These are phyloP conservation scores for Aristolochia contorta DNA, from an alignment of 164 flowering plant species.

Conservation along the genomic window DNA sequence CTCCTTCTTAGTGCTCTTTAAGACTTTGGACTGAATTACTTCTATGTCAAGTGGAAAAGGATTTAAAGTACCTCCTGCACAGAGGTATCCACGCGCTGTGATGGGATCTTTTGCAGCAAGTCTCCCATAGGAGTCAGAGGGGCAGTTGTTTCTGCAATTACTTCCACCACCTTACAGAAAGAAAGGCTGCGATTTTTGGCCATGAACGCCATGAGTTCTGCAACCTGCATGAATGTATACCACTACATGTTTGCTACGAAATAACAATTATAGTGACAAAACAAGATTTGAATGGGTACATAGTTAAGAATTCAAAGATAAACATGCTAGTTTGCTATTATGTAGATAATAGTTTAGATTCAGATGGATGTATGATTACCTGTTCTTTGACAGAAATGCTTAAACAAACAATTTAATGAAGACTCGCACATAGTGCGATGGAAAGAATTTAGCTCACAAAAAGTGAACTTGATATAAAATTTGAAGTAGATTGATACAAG, in stretches of 20 bases:
- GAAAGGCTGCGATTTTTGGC: slow-evolving; percentile 70
- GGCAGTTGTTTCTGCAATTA: slow-evolving; percentile 88
- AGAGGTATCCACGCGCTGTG: slow-evolving; percentile 32
- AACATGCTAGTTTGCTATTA: too few relatives aligned
- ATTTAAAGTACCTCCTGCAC: slow-evolving; percentile 31
- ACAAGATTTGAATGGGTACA: neutral
- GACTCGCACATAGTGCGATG: too few relatives aligned
- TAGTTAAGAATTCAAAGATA: neutral
- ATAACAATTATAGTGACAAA: neutral
- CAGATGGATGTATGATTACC: too few relatives aligned
- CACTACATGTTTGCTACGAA: neutral
- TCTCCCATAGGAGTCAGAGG: slow-evolving; percentile 71
- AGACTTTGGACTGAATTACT: neutral
- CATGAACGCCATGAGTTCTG: slow-evolving; percentile 85
- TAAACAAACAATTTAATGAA: too few relatives aligned
- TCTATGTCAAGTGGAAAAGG: neutral
- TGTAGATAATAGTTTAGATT: too few relatives aligned
- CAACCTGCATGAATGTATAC: slow-evolving; percentile 42
- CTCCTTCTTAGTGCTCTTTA: neutral
- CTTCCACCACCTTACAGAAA: slow-evolving; percentile 89
- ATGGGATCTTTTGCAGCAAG: slow-evolving; percentile 71
- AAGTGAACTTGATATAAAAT: too few relatives aligned
- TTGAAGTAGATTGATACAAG: too few relatives aligned
- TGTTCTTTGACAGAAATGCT: too few relatives aligned
- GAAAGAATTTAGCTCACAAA: too few relatives aligned